Percentiles rank a stretch among this genome's conserved stretches.
Conservation (phyloP, 352 stramenopile species). For the Phytophthora quininea region DNA sequence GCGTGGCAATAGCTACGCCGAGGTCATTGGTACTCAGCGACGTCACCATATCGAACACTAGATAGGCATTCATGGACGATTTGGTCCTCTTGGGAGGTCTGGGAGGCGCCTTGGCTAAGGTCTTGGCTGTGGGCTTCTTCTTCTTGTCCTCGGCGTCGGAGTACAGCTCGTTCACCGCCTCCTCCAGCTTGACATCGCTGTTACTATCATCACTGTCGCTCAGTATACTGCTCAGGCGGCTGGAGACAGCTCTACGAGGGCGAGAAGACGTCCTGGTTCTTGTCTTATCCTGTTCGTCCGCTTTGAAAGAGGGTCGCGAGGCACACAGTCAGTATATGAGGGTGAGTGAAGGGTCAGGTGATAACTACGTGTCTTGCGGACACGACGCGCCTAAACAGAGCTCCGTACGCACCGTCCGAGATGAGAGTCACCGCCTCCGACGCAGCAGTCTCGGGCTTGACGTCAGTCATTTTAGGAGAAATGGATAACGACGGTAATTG, state of each 20-base stretch:
- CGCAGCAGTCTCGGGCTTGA: conserved; percentile 24
- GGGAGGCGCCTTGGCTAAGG: conserved; percentile 7
- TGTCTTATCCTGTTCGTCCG: conserved; percentile 29
- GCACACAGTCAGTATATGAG: conserved; percentile 10
- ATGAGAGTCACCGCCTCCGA: conserved; percentile 48
- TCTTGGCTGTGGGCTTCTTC: too few relatives aligned
- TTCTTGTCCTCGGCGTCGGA: conserved; percentile 11
- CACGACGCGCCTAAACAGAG: not conserved
- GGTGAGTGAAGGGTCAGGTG: not conserved
- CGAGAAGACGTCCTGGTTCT: not conserved
- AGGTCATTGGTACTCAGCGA: conserved; percentile 86
- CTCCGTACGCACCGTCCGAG: conserved; percentile 45
- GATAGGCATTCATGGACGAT: conserved; percentile 82
- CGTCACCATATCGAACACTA: conserved; percentile 85
- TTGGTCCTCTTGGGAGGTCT: conserved; percentile 34
- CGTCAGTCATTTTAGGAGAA: conserved; percentile 20
- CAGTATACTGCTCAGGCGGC: conserved; percentile 22
- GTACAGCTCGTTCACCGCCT: conserved; percentile 23
- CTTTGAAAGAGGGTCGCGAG: not conserved
- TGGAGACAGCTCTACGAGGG: conserved; percentile 17
- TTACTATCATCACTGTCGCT: conserved; percentile 39
- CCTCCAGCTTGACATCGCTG: conserved; percentile 38
- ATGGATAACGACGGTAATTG: too few relatives aligned
- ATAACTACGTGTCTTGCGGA: not conserved
- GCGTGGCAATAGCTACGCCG: conserved; percentile 71